A percentile compares a stretch with the other conserved stretches of the same genome.
These are phyloP conservation scores for Centella asiatica DNA, from an alignment of 129 eudicot species.

Conservation along the genomic window DNA sequence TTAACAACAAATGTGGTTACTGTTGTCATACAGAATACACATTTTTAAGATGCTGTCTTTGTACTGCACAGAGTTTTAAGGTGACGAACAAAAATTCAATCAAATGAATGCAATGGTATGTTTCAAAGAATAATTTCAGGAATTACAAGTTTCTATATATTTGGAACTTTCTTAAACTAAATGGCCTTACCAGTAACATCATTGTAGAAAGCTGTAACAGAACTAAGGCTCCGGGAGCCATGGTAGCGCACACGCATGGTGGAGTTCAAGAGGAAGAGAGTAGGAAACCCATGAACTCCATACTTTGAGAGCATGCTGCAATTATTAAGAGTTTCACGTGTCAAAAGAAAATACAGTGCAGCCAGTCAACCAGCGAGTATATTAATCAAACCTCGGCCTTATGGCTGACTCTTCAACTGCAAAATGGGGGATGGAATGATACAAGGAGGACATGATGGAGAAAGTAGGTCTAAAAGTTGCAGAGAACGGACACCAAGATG, in stretches of 20 bases:
- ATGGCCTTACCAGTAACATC: conserved; percentile 56
- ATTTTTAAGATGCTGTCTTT: not conserved
- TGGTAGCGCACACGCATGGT: conserved; percentile 78
- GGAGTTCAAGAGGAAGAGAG: conserved; percentile 69
- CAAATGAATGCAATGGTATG: not conserved
- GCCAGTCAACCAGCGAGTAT: not conserved
- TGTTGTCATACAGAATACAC: no score
- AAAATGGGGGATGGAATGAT: conserved; percentile 77
- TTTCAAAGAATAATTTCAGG: not conserved
- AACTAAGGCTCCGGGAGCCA: conserved; percentile 64
- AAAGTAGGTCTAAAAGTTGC: conserved; percentile 53
- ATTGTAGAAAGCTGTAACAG: conserved; percentile 58
- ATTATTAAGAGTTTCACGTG: conserved; percentile 8
- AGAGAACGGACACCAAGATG: conserved; percentile 92
- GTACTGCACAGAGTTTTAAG: not conserved
- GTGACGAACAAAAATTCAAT: not conserved
- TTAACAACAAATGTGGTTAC: no score
- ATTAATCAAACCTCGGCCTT: conserved; percentile 63
- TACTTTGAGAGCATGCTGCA: conserved; percentile 83
- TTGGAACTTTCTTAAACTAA: not conserved
- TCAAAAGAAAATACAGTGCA: conserved; percentile 2
- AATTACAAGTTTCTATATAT: not conserved
- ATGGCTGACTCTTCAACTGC: conserved; percentile 68
- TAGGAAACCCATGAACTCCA: conserved; percentile 90
- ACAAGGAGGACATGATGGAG: conserved; percentile 47